Conservation (phyloP, 192 early-diverging fungal species). For the Coemansia sp. region DNA sequence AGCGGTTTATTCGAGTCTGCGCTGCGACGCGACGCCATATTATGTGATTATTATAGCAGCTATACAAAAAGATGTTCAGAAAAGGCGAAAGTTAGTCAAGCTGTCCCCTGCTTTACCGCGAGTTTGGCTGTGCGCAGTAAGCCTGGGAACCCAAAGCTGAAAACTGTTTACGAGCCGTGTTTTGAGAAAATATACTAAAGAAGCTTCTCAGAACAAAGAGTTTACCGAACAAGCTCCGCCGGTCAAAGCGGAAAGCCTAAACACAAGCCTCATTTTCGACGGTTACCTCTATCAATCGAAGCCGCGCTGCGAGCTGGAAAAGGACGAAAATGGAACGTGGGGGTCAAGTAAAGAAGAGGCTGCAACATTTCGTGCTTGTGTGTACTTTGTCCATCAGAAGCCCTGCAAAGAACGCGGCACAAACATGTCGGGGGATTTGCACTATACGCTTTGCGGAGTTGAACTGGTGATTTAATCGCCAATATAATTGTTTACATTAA, state of each 20-base stretch:
- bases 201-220: not conserved
- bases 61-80: not conserved
- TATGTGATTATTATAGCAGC: conserved; percentile 5
- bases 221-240: not conserved
- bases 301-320: not conserved
- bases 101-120: not conserved
- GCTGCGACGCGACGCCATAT: conserved; percentile 14
- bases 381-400: not conserved
- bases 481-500: not conserved
- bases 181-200: not conserved
- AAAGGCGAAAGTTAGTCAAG: not conserved
- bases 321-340: not conserved
- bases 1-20: conserved; percentile 14
- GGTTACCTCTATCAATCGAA: not conserved
- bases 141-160: not conserved
- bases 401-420: conserved; percentile 2
- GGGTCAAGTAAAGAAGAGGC: not conserved
- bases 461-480: not conserved
- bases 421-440: not conserved
- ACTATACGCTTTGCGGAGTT: not conserved
- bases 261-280: not conserved
- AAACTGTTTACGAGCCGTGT: not conserved
- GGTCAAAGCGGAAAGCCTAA: not conserved
- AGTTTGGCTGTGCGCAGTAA: not conserved
- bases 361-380: not conserved